Percentiles rank a stretch among this genome's conserved stretches.
phyloP scores from a whole-genome alignment of 164 flowering plant genomes.

The Echeveria elegans region DNA sequence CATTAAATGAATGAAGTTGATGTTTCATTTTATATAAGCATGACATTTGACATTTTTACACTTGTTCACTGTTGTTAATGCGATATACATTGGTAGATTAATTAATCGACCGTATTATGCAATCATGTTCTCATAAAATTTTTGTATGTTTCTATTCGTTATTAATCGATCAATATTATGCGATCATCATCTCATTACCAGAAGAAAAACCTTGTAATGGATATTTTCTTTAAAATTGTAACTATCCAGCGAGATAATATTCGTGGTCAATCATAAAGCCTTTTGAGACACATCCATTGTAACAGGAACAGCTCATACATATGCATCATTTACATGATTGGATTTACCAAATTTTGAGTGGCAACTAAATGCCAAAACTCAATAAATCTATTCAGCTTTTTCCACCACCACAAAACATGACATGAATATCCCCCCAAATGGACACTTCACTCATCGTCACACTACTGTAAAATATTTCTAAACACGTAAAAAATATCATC shows the following conservation, averaged over 20 bases:
- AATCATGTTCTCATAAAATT: no score
- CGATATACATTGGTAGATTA: no score
- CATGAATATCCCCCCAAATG: not conserved
- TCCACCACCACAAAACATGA: not conserved
- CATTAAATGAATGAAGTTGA: no score
- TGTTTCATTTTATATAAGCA: no score
- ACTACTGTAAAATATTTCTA: not conserved
- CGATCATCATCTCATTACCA: no score
- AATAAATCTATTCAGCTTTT: not conserved
- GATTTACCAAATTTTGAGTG: not conserved
- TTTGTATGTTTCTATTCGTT: no score
- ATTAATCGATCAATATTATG: no score
- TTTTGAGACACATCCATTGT: conserved; percentile 1
- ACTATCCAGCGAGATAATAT: not conserved
- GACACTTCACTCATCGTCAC: not conserved
- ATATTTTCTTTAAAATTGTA: no score
- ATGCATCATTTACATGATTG: conserved; percentile 3
- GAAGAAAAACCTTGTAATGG: no score
- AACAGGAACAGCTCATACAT: not conserved
- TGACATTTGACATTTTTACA: no score
- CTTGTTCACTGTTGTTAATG: no score
- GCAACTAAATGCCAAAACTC: not conserved
- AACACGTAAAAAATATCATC: not conserved
- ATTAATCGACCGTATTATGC: no score
- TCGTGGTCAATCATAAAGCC: not conserved